A percentile compares a stretch with the other conserved stretches of the same genome.
Evolutionary conservation across 2,329 filamentous ascomycete species (phyloP).

Genomic region (Elsinoe perseae): DNA sequence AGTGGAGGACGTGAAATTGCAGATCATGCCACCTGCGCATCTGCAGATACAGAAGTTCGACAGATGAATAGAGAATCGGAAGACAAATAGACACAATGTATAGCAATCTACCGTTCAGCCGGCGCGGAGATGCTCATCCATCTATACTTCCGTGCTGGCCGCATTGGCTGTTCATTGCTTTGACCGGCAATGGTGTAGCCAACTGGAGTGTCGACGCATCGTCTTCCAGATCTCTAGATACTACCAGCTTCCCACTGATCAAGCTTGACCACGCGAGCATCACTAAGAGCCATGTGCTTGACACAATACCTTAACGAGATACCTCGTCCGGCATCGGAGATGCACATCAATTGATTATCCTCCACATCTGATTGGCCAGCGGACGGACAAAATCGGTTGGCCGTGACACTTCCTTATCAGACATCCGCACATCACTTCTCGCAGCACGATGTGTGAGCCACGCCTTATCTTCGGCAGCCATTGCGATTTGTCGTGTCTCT

Average conservation of each 20-base stretch:
- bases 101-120: neutral
- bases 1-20: slow-evolving; percentile 23
- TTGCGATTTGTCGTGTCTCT: slow-evolving; percentile 5
- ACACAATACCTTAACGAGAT: neutral
- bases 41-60: no score
- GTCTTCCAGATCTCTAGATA: neutral
- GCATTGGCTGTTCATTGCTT: neutral
- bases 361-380: neutral
- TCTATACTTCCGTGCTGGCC: neutral
- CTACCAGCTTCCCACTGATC: neutral
- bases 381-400: neutral
- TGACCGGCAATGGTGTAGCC: neutral
- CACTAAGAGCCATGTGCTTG: neutral
- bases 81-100: no score
- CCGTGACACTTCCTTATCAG: neutral
- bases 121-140: neutral
- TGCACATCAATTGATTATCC: neutral
- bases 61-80: no score
- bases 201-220: neutral
- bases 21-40: no score
- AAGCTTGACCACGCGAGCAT: neutral
- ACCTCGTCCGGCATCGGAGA: neutral
- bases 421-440: neutral
- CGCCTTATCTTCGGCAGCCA: slow-evolving; percentile 4
- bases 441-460: neutral